These are phyloP conservation scores for Russula foetens DNA, from an alignment of 768 basidiomycete species.

Conservation along the genomic window DNA sequence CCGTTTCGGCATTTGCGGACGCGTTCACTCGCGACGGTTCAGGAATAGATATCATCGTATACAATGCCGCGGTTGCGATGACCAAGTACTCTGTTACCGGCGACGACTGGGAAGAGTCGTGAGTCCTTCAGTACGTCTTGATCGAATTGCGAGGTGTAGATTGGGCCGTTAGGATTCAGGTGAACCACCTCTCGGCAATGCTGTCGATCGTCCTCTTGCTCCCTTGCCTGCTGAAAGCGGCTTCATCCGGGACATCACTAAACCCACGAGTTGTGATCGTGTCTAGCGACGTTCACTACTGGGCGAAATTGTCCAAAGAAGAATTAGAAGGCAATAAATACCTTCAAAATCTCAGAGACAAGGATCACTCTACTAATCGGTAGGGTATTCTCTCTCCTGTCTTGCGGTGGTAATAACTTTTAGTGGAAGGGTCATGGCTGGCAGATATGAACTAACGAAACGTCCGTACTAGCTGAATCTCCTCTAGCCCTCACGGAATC, in stretches of 20 bases:
- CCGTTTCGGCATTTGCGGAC: constrained; percentile 23
- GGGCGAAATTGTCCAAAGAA: neutral
- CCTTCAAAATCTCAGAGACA: constrained; percentile 4
- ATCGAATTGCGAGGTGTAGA: neutral
- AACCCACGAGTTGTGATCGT: constrained; percentile 16
- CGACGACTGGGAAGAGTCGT: constrained; percentile 27
- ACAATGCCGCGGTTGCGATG: constrained; percentile 23
- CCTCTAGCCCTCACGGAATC: neutral
- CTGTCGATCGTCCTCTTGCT: constrained; percentile 8
- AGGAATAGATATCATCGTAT: constrained; percentile 25
- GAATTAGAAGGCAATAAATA: constrained; percentile 4
- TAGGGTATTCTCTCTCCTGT: neutral
- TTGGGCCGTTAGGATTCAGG: constrained; percentile 33
- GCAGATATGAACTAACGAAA: constrained; percentile 11
- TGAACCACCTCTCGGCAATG: constrained; percentile 28
- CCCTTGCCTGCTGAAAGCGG: constrained; percentile 12
- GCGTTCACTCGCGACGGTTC: constrained; percentile 19
- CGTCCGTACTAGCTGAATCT: neutral
- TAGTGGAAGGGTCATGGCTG: constrained; percentile 1
- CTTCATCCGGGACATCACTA: constrained; percentile 3
- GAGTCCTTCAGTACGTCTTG: neutral
- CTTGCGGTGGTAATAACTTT: neutral
- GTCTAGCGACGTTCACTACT: constrained; percentile 12
- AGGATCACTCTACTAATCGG: constrained; percentile 5
- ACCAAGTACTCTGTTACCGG: constrained; percentile 23